phyloP scores from a whole-genome alignment of 306 rosid species.

The Quercus suber region DNA sequence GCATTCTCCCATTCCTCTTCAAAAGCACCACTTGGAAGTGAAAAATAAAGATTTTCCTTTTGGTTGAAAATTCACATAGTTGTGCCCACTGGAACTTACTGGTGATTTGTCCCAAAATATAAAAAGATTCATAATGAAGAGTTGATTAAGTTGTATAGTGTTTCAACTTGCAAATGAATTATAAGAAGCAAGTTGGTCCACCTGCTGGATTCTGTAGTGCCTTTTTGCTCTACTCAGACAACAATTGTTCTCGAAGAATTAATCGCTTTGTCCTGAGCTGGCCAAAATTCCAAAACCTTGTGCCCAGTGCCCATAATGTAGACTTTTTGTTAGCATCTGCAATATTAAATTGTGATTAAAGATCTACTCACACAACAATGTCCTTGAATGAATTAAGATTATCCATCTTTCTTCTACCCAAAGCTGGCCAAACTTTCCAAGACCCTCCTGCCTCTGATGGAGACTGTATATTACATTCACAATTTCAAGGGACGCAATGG shows the following conservation, averaged over 20 bases:
- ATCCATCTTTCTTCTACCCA: slow-evolving; percentile 88
- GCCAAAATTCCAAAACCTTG: slow-evolving; percentile 72
- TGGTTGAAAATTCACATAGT: background rate
- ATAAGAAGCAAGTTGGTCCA: background rate
- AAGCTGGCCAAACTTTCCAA: slow-evolving; percentile 75
- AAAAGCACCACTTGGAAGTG: background rate
- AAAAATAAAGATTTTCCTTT: background rate
- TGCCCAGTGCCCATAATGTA: slow-evolving; percentile 51
- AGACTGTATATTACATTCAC: slow-evolving; percentile 87
- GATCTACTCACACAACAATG: background rate
- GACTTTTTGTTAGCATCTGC: slow-evolving; percentile 50
- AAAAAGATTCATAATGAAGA: background rate
- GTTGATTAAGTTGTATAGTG: background rate
- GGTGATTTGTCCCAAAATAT: background rate
- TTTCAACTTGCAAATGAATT: background rate
- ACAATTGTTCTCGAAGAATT: slow-evolving; percentile 38
- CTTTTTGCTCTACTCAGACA: background rate
- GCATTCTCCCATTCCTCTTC: background rate
- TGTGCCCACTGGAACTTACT: background rate
- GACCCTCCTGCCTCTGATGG: slow-evolving; percentile 77
- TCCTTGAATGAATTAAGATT: slow-evolving; percentile 68
- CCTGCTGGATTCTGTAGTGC: background rate
- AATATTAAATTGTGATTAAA: background rate
- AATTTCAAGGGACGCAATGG: slow-evolving; percentile 83
- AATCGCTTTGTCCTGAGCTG: slow-evolving; percentile 74